Evolutionary conservation across 75 land plant genomes (phyloP), one percentile per base, ranked within the genome.

Genomic region (Pinus albicaulis): DNA sequence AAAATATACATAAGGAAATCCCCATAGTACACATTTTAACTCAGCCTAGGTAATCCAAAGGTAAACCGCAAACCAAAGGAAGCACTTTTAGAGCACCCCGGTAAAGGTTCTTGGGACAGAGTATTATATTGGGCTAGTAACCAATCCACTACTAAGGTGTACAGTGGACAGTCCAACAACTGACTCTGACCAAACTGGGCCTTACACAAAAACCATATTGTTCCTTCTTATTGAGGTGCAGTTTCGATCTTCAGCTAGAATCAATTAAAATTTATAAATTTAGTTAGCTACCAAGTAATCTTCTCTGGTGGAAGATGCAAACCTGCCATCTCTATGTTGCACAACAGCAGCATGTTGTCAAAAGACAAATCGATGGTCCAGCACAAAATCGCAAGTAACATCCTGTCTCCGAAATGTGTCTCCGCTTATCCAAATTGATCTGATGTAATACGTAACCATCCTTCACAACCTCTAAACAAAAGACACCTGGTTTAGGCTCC

Each of bases 321-420:
- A 93, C 99, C 99, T 86, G 75, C 99, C 96, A 89, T 93, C 92
- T 77, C 89, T 96, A 82, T 96, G 99, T 28, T 90, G 96, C 72
- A 96, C 89, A 34, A 93, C 91, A 71, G 86, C 99, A 55, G 97
- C 99, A 89, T 96, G 99, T 81, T 96, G 99, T 4, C 97, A 86
- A 17, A 97, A 96, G 20, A 96, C 91, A 11, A 97, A 96, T 68
- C 88, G 99, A 81, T 96, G 99, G 81, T 93, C 96, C 72, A 96
- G 78, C 76, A 96, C 99, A 87, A 88, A 93, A 80, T 93, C 96
- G 77, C 99, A 96, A 74, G 83, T 86, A 28, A 71, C 84, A 22
- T 83, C 72, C 80, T 93, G 96, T 64, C 99, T 87, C 23, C 99
- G 97, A 85, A 96, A 96, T 89, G 59, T 88, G 87, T 64, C 94